Percentiles rank a stretch among this genome's conserved stretches.
phyloP scores from a whole-genome alignment of 2,329 filamentous ascomycete species.

The Falciphora oryzae region DNA sequence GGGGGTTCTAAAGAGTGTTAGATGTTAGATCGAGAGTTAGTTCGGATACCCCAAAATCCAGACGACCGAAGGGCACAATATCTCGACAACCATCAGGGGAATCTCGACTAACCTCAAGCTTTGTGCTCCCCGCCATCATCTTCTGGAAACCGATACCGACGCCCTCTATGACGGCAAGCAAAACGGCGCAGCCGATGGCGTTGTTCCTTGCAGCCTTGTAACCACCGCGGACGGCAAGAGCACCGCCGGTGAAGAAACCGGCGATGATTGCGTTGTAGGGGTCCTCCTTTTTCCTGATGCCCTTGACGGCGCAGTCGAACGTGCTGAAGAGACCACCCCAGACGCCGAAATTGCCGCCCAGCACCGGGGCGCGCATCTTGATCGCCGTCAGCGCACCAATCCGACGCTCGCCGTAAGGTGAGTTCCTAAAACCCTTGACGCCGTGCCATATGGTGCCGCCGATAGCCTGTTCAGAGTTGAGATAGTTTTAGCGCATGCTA shows the following conservation, averaged over 20 bases:
- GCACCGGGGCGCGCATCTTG: slow-evolving; percentile 92
- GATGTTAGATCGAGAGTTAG: too few relatives aligned
- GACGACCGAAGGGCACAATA: not conserved
- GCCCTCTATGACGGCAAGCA: slow-evolving; percentile 93
- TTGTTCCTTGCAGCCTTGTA: slow-evolving; percentile 89
- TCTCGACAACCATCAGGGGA: not conserved
- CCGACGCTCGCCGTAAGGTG: slow-evolving; percentile 85
- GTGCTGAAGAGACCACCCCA: slow-evolving; percentile 96
- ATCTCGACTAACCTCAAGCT: slow-evolving; percentile 60
- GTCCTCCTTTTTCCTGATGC: slow-evolving; percentile 91
- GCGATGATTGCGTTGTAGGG: slow-evolving; percentile 97
- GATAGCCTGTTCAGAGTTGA: slow-evolving; percentile 48
- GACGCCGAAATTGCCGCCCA: slow-evolving; percentile 96
- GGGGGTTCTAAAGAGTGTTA: slow-evolving; percentile 6
- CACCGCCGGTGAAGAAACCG: slow-evolving; percentile 92
- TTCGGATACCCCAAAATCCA: too few relatives aligned
- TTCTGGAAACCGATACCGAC: slow-evolving; percentile 94
- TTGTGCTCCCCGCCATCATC: slow-evolving; percentile 86
- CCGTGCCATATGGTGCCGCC: slow-evolving; percentile 91
- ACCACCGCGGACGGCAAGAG: slow-evolving; percentile 86
- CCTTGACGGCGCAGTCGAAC: slow-evolving; percentile 96
- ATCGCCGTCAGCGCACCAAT: slow-evolving; percentile 96
- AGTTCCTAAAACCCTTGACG: slow-evolving; percentile 89
- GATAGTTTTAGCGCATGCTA: too few relatives aligned
- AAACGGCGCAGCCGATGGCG: slow-evolving; percentile 90